These are phyloP conservation scores for Lithospermum erythrorhizon DNA, from an alignment of 257 asterid genomes.

Conservation along the genomic window DNA sequence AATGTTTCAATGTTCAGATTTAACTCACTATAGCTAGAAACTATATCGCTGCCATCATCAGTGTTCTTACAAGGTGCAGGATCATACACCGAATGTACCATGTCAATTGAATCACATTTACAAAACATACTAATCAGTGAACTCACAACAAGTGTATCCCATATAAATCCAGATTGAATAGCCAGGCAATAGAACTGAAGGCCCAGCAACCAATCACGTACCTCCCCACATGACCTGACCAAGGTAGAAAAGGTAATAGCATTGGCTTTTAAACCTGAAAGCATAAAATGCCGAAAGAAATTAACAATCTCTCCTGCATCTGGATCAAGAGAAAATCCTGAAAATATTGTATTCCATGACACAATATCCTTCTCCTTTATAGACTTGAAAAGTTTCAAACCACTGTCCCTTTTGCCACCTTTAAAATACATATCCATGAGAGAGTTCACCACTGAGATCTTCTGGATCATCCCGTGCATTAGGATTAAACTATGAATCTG, in stretches of 20 bases:
- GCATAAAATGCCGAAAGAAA: background rate
- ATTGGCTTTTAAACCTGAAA: conserved; percentile 11
- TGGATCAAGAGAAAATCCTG: background rate
- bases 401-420: background rate
- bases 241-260: conserved; percentile 7
- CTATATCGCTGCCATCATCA: conserved; percentile 5
- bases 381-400: conserved; percentile 3
- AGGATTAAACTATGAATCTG: conserved; percentile 11
- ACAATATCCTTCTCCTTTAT: conserved; percentile 11
- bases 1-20: background rate
- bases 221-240: conserved; percentile 4
- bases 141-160: conserved; percentile 4
- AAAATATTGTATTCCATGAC: conserved; percentile 9
- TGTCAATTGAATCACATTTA: background rate
- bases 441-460: conserved; percentile 5
- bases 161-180: conserved; percentile 2
- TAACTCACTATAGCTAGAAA: background rate
- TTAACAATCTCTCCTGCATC: conserved; percentile 17
- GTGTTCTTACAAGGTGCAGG: background rate
- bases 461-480: conserved; percentile 3
- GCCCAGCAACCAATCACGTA: conserved; percentile 4
- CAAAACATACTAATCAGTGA: conserved; percentile 11
- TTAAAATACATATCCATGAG: conserved; percentile 16
- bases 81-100: conserved; percentile 4
- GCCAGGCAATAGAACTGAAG: conserved; percentile 10